Evolutionary conservation across 768 basidiomycete genomes (phyloP).

Genomic region (Hydnum rufescens): DNA sequence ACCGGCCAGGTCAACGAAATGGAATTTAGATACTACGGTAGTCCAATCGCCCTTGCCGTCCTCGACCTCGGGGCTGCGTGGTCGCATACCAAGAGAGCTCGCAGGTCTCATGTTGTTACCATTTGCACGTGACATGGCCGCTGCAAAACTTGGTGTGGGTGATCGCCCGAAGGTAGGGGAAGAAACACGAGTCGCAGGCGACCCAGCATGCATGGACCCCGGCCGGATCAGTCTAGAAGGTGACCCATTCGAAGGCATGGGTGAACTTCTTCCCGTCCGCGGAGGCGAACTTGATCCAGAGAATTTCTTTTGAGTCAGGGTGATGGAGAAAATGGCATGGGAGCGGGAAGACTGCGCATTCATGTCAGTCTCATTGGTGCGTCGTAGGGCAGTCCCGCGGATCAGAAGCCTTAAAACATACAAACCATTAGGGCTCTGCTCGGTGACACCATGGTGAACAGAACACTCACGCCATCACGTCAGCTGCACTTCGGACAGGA

Average conservation of each 20-base stretch:
- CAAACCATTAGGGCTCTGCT: background rate
- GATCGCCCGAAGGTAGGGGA: constrained; percentile 67
- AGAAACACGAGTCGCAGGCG: constrained; percentile 33
- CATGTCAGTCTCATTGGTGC: constrained; percentile 97
- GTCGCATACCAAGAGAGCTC: constrained; percentile 47
- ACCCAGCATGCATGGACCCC: constrained; percentile 47
- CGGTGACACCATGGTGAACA: constrained; percentile 3
- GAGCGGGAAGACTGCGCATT: constrained; percentile 96
- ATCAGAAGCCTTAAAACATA: constrained; percentile 45
- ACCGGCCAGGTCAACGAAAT: constrained; percentile 95
- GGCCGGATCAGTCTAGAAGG: constrained; percentile 63
- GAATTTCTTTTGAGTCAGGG: constrained; percentile 77
- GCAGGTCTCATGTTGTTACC: constrained; percentile 45
- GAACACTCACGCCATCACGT: constrained; percentile 80
- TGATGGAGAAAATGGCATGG: constrained; percentile 97
- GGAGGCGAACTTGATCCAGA: constrained; percentile 45
- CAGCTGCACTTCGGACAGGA: constrained; percentile 56
- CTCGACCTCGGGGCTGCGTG: constrained; percentile 9
- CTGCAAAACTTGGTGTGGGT: constrained; percentile 56
- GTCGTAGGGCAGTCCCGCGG: constrained; percentile 72
- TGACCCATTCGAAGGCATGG: constrained; percentile 50
- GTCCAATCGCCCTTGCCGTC: constrained; percentile 69
- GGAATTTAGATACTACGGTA: constrained; percentile 86
- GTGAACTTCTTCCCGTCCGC: constrained; percentile 35
- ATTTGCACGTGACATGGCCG: constrained; percentile 39